Percentiles rank a stretch among this genome's conserved stretches.
Evolutionary conservation across 192 early-diverging fungal species (phyloP).

Genomic region (Coemansia sp.): DNA sequence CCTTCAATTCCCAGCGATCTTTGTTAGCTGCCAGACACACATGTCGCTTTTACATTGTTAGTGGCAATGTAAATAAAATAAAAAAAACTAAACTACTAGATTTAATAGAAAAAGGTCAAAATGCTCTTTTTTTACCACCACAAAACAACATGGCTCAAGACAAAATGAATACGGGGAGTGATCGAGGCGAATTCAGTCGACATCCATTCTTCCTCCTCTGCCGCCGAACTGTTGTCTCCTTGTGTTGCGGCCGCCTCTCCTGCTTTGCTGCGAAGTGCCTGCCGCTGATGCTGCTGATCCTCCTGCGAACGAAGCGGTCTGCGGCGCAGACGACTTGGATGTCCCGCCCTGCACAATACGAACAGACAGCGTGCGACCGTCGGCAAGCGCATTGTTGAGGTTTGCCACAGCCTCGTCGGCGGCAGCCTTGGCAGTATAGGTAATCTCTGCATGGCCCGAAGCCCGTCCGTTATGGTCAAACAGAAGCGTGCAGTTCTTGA

Average conservation of each 20-base stretch:
- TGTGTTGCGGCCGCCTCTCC: constrained; percentile 1
- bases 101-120: neutral
- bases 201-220: constrained; percentile 34
- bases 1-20: neutral
- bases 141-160: neutral
- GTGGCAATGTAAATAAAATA: neutral
- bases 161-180: neutral
- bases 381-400: constrained; percentile 52
- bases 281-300: neutral
- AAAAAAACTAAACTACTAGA: neutral
- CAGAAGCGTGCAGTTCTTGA: constrained; percentile 51
- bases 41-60: neutral
- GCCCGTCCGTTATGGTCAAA: constrained; percentile 48
- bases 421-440: constrained; percentile 36
- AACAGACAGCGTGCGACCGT: constrained; percentile 46
- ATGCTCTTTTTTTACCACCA: neutral
- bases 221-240: constrained; percentile 14
- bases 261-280: constrained; percentile 2
- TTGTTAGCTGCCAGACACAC: constrained; percentile 21
- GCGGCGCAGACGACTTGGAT: constrained; percentile 1
- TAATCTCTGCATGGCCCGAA: constrained; percentile 53
- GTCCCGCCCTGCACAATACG: constrained; percentile 19
- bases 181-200: constrained; percentile 22
- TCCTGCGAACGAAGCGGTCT: constrained; percentile 13
- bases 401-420: constrained; percentile 48